Evolutionary conservation across 192 early-diverging fungal species (phyloP), one percentile per base, ranked within the genome.

Genomic region (Jimgerdemannia lactiflua): DNA sequence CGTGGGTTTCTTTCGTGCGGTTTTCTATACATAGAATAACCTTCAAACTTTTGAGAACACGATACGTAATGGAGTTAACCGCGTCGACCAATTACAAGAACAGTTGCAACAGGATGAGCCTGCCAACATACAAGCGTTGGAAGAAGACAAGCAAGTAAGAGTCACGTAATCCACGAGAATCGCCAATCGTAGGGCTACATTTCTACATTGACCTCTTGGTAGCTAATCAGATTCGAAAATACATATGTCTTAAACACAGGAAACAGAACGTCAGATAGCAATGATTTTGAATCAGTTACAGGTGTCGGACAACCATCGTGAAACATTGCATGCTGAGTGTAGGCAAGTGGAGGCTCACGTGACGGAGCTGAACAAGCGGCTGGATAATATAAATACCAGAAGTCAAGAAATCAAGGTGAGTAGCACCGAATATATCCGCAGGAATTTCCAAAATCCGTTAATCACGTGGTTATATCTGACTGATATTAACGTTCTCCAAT

Each of bases 81-180:
- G 67, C 18, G 67, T 68, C 6, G 40, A 68, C 9, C 67, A 20
- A 41, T 19, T 68, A 68, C 67, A 68, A 68, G 76, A 80, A 7
- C 67, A 77, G 4, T 74, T 92, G 20, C 83, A 83, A 74, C 89
- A 91, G 77, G 84, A 90, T 19, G 88, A 91, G 72, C 89, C 90
- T 2, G 87, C 87, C 18, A 89, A 92, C 74, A 78, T 92, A 67
- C 76, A 83, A 0, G 87, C 89, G 40, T 83, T 90, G 54, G 88
- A 90, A 73, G 85, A 88, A 43, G 79, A 80, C 40, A 85, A 71
- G 54, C 70, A 43, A 44, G 73, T 76, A 75, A 8, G 72, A 19
- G 19, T 70, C 2, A 9, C 18, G 4, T 54, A 69, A 3, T 43
- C 43, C 0, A 17, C 43, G 0, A 69, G 29, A 65, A 65, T 18